These are phyloP conservation scores for Coniella lustricola DNA, from an alignment of 2,329 filamentous ascomycete genomes.

Conservation along the genomic window DNA sequence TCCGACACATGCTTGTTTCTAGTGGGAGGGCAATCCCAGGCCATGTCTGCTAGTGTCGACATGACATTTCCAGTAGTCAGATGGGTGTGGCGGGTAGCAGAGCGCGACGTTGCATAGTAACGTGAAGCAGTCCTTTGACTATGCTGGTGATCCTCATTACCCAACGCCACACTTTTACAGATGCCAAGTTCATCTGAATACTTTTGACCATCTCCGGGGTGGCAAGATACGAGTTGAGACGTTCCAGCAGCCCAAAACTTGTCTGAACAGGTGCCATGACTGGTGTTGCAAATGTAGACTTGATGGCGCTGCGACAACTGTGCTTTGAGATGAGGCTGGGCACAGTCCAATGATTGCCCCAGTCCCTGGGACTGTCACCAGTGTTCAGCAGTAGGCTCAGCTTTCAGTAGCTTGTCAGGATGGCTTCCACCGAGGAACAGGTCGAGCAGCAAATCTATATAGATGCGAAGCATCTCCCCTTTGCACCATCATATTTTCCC, in stretches of 20 bases:
- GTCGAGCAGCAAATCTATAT: constrained; percentile 2
- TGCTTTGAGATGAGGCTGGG: neutral
- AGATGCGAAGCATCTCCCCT: neutral
- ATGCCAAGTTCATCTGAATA: constrained; percentile 10
- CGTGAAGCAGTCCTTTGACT: too few species aligned
- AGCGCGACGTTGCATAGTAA: too few species aligned
- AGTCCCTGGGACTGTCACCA: too few species aligned
- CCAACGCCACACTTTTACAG: neutral
- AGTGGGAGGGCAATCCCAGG: too few species aligned
- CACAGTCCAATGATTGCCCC: neutral
- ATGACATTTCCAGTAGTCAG: too few species aligned
- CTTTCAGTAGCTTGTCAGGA: neutral
- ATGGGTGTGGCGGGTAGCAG: too few species aligned
- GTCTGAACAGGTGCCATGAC: constrained; percentile 5
- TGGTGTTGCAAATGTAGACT: neutral
- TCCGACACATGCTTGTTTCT: too few species aligned
- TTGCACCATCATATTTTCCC: constrained; percentile 13
- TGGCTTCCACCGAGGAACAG: neutral
- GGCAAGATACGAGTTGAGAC: neutral
- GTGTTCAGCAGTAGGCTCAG: too few species aligned
- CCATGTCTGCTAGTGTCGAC: too few species aligned
- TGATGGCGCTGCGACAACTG: neutral
- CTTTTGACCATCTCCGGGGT: neutral
- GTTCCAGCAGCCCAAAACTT: constrained; percentile 10
- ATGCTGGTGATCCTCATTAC: neutral